phyloP scores from a whole-genome alignment of 2,329 filamentous ascomycete genomes.

The Botrytis elliptica region DNA sequence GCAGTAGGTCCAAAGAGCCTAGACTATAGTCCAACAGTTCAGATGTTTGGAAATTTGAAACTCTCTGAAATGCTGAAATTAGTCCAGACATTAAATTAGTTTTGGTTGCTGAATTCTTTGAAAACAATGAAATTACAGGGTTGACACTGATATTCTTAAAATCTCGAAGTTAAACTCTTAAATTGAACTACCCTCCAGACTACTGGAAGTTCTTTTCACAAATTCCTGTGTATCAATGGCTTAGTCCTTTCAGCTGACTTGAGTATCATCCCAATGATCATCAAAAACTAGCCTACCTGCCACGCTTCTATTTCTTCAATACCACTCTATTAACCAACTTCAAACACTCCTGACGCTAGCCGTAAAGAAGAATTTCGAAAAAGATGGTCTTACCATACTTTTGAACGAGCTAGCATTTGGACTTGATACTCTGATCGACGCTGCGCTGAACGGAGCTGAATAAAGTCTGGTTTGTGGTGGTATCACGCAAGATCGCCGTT shows the following conservation, averaged over 20 bases:
- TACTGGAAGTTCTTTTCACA: neutral
- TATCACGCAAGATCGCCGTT: too few species aligned
- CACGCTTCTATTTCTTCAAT: fast-evolving
- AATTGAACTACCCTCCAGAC: neutral
- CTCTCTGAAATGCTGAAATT: neutral
- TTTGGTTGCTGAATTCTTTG: fast-evolving
- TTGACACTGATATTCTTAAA: neutral
- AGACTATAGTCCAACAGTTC: neutral
- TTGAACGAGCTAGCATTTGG: neutral
- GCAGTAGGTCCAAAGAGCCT: neutral
- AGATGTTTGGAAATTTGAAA: fast-evolving
- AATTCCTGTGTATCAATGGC: fast-evolving
- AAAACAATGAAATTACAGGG: fast-evolving
- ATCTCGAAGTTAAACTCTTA: fast-evolving
- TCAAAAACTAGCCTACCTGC: too few species aligned
- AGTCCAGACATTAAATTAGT: neutral
- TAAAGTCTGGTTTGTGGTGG: neutral
- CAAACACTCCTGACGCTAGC: neutral
- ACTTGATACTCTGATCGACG: neutral
- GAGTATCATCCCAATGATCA: too few species aligned
- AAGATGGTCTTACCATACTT: neutral
- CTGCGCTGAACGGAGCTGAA: slow-evolving; percentile 7
- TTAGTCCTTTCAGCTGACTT: fast-evolving
- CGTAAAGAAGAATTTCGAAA: neutral
- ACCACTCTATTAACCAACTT: neutral